Evolutionary conservation across 768 basidiomycete genomes (phyloP), one percentile per base, ranked within the genome.

Genomic region (Termitomyces bulborhizus): DNA sequence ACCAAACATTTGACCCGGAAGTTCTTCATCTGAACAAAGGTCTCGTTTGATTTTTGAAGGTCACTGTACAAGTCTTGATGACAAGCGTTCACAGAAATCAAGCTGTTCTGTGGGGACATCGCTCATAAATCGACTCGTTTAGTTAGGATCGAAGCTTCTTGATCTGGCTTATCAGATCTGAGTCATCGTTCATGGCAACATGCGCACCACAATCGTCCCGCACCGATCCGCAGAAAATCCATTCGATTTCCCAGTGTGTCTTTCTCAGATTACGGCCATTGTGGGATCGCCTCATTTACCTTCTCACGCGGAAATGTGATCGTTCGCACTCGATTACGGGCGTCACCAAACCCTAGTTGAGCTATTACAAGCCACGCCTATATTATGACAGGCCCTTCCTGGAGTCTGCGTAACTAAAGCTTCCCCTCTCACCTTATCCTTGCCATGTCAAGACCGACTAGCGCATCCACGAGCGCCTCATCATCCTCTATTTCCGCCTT

Each of bases 171-270:
- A 55, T 55, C 54, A 62, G 61, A 65, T 67, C 63, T 58, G 63
- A 60, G 61, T 55, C 57, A 62, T 62, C 51, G 54, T 52, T 64
- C 63, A 60, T 69, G 58, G 64, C 63, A 69, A 70, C 68, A 67
- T 50, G 63, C 64, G 54, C 63, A 59, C 55, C 48, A 37, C 50
- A 49, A 52, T 59, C 57, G 57, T 71, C 66, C 60, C 58, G 59
- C 61, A 64, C 52, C 69, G 71, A 73, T 73, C 73, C 73, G 73
- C 72, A 70, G 65, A 70, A 71, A 69, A 65, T 62, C 69, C 66
- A 69, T 59, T 57, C 53, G 51, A 51, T 56, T 63, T 65, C 63
- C 42, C 51, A 39, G 63, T 60, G 61, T 60, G 58, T 62, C 56
- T 66, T 64, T 65, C 56, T 58, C 63, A 64, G 63, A 62, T 62